Conservation (phyloP, 2,329 filamentous ascomycete species). For the Curvularia eragrostidis region DNA sequence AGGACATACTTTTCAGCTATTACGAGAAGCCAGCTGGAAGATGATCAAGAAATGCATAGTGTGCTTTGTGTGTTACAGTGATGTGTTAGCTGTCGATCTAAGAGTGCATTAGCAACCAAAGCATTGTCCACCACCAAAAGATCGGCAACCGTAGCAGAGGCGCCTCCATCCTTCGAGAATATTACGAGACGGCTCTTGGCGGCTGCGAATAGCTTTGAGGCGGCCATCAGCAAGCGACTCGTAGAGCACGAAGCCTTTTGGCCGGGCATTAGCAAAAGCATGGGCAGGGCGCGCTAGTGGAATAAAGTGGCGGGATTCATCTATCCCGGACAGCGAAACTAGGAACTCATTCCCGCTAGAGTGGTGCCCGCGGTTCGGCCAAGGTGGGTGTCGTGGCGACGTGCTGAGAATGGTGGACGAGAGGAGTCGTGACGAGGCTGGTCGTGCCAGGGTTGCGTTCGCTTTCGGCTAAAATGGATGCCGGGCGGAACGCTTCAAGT, state of each 20-base stretch:
- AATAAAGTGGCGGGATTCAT: conserved; percentile 26
- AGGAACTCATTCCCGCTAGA: conserved; percentile 19
- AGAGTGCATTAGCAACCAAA: conserved; percentile 31
- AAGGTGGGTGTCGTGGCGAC: conserved; percentile 20
- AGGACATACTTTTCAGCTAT: conserved; percentile 27
- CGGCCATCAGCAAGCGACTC: conserved; percentile 23
- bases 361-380: conserved; percentile 19
- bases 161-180: conserved; percentile 38
- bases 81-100: conserved; percentile 36
- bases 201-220: conserved; percentile 26
- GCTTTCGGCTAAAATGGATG: conserved; percentile 38
- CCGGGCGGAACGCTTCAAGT: conserved; percentile 31
- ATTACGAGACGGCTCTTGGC: conserved; percentile 29
- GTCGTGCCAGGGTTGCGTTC: conserved; percentile 20
- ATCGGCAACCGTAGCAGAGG: conserved; percentile 24
- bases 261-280: conserved; percentile 32
- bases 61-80: conserved; percentile 28
- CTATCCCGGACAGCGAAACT: conserved; percentile 36
- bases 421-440: conserved; percentile 34
- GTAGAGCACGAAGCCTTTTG: conserved; percentile 34
- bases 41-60: conserved; percentile 26
- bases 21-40: conserved; percentile 19
- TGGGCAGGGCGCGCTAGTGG: conserved; percentile 15
- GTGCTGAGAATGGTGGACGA: conserved; percentile 29
- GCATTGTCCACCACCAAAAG: conserved; percentile 22